These are phyloP conservation scores for Rhazya stricta DNA, from an alignment of 257 asterid genomes.

Conservation along the genomic window DNA sequence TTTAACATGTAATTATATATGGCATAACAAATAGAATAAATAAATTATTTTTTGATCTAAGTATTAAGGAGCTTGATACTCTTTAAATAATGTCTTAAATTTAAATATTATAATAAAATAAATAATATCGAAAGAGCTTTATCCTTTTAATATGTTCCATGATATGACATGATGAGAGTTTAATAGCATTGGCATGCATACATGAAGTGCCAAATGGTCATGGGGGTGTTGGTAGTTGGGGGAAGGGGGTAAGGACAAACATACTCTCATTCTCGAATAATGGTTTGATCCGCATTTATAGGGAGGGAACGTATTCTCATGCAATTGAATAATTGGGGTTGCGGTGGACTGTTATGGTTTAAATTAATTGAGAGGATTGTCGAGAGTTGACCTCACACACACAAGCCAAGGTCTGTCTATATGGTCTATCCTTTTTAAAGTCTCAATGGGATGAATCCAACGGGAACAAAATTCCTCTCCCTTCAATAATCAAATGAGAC, in stretches of 20 bases:
- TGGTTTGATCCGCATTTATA: constrained; percentile 32
- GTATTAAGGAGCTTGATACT: no score
- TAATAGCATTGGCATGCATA: neutral
- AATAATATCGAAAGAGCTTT: no score
- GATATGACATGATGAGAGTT: neutral
- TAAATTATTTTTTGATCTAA: no score
- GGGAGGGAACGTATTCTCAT: constrained; percentile 28
- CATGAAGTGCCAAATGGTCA: neutral
- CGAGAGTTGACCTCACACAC: constrained; percentile 19
- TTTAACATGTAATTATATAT: no score
- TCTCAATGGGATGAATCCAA: neutral
- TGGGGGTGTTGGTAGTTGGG: neutral
- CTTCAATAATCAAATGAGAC: neutral
- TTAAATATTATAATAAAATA: no score
- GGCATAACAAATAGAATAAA: no score
- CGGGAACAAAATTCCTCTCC: constrained; percentile 2
- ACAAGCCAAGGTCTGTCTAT: neutral
- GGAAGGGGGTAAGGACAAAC: constrained; percentile 19
- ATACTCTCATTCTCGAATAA: constrained; percentile 30
- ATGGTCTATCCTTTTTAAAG: neutral
- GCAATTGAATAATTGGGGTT: constrained; percentile 15
- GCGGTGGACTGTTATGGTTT: constrained; percentile 22
- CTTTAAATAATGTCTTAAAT: no score
- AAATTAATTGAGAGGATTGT: neutral
- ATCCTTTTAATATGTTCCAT: neutral